phyloP scores from a whole-genome alignment of 1,284 basidiomycete genomes.

The Anthracocystis walkeri region DNA sequence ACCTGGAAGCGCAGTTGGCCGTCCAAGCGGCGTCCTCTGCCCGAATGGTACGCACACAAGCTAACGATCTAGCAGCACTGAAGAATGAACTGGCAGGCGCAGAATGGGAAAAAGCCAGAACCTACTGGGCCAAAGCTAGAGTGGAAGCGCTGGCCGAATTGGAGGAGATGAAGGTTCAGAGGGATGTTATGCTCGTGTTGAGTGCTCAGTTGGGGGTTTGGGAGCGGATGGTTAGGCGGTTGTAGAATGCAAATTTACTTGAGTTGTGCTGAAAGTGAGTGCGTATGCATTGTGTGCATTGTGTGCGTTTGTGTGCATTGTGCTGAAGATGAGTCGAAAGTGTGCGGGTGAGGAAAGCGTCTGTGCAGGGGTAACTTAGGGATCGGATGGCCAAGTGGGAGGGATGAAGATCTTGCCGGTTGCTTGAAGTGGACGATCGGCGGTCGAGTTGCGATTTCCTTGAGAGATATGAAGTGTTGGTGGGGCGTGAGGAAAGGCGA shows the following conservation, averaged over 20 bases:
- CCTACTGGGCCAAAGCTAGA: slow-evolving; percentile 14
- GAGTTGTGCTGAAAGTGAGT: too few relatives aligned
- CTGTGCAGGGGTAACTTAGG: too few relatives aligned
- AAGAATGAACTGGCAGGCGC: slow-evolving; percentile 14
- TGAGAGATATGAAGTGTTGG: background rate
- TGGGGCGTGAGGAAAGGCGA: too few relatives aligned
- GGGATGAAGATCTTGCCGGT: background rate
- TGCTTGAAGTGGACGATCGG: background rate
- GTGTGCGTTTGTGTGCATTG: too few relatives aligned
- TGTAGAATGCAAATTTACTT: background rate
- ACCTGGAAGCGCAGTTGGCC: slow-evolving; percentile 12
- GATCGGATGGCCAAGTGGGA: background rate
- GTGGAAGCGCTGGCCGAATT: slow-evolving; percentile 29
- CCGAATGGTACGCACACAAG: background rate
- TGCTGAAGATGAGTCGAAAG: too few relatives aligned
- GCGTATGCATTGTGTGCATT: too few relatives aligned
- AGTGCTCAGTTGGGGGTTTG: slow-evolving; percentile 20
- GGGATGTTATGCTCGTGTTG: slow-evolving; percentile 32
- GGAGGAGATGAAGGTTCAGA: slow-evolving; percentile 33
- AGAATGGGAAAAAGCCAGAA: slow-evolving; percentile 23
- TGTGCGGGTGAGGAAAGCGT: too few relatives aligned
- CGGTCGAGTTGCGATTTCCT: background rate
- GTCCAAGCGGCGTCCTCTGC: background rate
- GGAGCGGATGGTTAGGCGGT: slow-evolving; percentile 15
- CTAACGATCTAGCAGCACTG: slow-evolving; percentile 1